Evolutionary conservation across 441 rosid genomes (phyloP).

Genomic region (Cnidoscolus chayamansa): DNA sequence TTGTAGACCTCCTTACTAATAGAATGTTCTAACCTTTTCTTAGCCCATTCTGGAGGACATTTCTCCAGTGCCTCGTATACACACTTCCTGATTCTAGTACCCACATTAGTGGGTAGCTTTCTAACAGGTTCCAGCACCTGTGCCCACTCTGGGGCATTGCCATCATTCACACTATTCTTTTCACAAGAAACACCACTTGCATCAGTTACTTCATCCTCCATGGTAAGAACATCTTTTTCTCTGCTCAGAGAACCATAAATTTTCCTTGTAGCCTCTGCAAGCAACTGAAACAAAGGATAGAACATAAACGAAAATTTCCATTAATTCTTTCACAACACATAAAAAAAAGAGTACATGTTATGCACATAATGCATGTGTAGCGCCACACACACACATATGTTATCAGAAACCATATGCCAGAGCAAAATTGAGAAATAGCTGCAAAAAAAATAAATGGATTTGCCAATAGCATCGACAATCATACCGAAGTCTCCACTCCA

Average conservation of each 20-base stretch:
- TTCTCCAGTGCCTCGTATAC: conserved; percentile 77
- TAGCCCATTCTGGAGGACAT: conserved; percentile 97
- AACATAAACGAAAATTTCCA: conserved; percentile 20
- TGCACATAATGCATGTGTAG: neutral
- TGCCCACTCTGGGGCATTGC: conserved; percentile 86
- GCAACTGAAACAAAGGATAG: conserved; percentile 73
- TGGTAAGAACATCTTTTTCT: conserved; percentile 52
- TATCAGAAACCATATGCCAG: neutral
- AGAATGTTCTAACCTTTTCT: conserved; percentile 75
- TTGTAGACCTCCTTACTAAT: conserved; percentile 96
- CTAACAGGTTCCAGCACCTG: conserved; percentile 79
- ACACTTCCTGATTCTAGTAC: conserved; percentile 96
- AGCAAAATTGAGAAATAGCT: neutral
- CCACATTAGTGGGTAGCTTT: conserved; percentile 98
- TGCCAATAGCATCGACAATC: conserved; percentile 7
- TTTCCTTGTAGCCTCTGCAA: conserved; percentile 90
- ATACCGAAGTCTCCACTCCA: neutral
- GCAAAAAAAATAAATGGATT: neutral
- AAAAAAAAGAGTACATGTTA: too few species aligned
- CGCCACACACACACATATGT: neutral
- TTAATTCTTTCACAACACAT: neutral
- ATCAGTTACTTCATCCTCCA: conserved; percentile 70
- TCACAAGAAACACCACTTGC: conserved; percentile 47
- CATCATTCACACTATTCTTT: conserved; percentile 46
- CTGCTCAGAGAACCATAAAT: conserved; percentile 60